Evolutionary conservation across 2,329 filamentous ascomycete species (phyloP).

Genomic region (Colletotrichum salicis): DNA sequence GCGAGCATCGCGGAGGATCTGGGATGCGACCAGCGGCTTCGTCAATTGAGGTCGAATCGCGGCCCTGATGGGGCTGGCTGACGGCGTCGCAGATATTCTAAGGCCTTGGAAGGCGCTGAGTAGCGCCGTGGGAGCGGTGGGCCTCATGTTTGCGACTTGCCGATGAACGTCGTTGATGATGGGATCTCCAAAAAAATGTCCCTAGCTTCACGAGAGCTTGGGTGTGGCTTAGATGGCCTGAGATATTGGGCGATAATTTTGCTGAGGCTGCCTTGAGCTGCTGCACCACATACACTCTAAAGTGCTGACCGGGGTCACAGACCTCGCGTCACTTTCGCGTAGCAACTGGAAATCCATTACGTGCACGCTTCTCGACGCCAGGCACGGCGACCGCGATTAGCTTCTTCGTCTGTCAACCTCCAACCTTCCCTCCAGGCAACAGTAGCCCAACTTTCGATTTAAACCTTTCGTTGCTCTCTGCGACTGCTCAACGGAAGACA

Average conservation of each 20-base stretch:
- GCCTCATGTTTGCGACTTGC: conserved; percentile 56
- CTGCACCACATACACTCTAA: conserved; percentile 35
- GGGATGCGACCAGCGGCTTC: conserved; percentile 43
- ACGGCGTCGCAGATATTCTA: conserved; percentile 53
- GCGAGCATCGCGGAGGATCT: conserved; percentile 61
- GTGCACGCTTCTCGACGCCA: conserved; percentile 22
- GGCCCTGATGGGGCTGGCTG: conserved; percentile 51
- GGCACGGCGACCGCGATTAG: conserved; percentile 18
- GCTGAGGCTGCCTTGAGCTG: conserved; percentile 28
- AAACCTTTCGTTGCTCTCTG: not conserved
- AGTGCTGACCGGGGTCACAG: conserved; percentile 45
- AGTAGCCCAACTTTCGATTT: not conserved
- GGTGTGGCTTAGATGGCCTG: conserved; percentile 39
- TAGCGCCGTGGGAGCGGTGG: conserved; percentile 55
- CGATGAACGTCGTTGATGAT: conserved; percentile 39
- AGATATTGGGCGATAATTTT: conserved; percentile 33
- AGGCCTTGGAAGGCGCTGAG: conserved; percentile 63
- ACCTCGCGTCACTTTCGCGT: conserved; percentile 60
- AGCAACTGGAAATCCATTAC: conserved; percentile 28
- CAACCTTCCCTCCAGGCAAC: conserved; percentile 18
- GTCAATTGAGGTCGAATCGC: conserved; percentile 44
- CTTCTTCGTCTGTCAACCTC: not conserved
- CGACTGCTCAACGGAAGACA: not conserved
- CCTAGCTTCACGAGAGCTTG: conserved; percentile 28
- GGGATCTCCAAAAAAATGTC: conserved; percentile 47